Conservation (phyloP, 306 rosid species). For the Psophocarpus tetragonolobus region DNA sequence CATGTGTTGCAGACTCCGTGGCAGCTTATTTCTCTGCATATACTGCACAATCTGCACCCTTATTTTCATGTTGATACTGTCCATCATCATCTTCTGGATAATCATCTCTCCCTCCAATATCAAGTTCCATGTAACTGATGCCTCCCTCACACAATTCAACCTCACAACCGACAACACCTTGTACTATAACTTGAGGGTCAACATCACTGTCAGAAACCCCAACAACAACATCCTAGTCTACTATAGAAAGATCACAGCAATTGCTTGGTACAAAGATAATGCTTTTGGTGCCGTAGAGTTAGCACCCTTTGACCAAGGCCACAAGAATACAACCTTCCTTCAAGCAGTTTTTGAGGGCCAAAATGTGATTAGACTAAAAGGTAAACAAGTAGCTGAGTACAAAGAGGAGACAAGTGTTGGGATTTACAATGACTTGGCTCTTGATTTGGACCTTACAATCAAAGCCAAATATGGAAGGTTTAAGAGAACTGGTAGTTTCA, state of each 20-base stretch:
- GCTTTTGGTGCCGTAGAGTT: neutral
- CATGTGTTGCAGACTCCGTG: neutral
- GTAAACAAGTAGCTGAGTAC: constrained; percentile 35
- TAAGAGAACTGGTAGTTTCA: neutral
- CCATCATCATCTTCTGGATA: neutral
- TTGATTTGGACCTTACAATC: constrained; percentile 33
- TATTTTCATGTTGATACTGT: neutral
- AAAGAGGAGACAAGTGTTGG: constrained; percentile 26
- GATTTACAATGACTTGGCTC: constrained; percentile 30
- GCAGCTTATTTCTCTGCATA: neutral
- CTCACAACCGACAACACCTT: constrained; percentile 39
- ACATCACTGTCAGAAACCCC: constrained; percentile 38
- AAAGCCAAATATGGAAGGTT: constrained; percentile 26
- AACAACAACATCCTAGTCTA: constrained; percentile 31
- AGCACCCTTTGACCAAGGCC: constrained; percentile 47
- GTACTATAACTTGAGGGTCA: constrained; percentile 28
- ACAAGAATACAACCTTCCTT: constrained; percentile 38
- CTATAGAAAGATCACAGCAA: constrained; percentile 25
- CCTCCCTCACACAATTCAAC: constrained; percentile 37
- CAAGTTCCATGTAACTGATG: constrained; percentile 33
- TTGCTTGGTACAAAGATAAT: constrained; percentile 39
- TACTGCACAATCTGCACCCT: neutral
- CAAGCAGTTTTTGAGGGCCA: constrained; percentile 31
- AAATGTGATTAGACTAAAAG: neutral
- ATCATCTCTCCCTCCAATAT: constrained; percentile 28